A percentile compares a stretch with the other conserved stretches of the same genome.
These are phyloP conservation scores for Magnolia kwangsiensis DNA, from an alignment of 164 flowering plant species.

Conservation along the genomic window DNA sequence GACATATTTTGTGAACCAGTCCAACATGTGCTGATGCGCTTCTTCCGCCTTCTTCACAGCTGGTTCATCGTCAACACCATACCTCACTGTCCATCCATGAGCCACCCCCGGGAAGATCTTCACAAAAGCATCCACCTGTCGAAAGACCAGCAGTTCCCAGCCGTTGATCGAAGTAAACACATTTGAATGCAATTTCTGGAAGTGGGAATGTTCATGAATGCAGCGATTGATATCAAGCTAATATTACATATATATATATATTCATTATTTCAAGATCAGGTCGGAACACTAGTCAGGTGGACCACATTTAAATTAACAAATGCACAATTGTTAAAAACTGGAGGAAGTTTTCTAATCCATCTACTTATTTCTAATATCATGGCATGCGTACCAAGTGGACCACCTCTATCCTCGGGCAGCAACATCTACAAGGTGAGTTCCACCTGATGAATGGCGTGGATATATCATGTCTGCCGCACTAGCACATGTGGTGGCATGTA, in stretches of 20 bases:
- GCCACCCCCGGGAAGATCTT: conserved; percentile 39
- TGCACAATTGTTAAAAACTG: background rate
- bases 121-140: conserved; percentile 31
- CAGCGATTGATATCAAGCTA: background rate
- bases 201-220: background rate
- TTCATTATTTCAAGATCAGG: too few relatives aligned
- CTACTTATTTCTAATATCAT: too few relatives aligned
- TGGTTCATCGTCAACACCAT: conserved; percentile 24
- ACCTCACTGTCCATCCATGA: conserved; percentile 45
- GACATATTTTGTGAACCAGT: conserved; percentile 36
- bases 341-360: background rate
- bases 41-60: conserved; percentile 38
- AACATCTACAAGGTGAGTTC: too few relatives aligned
- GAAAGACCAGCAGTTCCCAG: background rate
- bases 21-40: conserved; percentile 35
- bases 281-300: too few relatives aligned
- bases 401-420: too few relatives aligned
- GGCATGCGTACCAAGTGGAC: too few relatives aligned
- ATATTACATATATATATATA: background rate
- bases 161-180: background rate
- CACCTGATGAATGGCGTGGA: too few relatives aligned
- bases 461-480: too few relatives aligned
- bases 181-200: background rate
- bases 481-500: too few relatives aligned
- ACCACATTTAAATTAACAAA: too few relatives aligned